Percentiles rank a stretch among this genome's conserved stretches.
phyloP scores from a whole-genome alignment of 805 yeast genomes.

The Scheffersomyces amazonensis region DNA sequence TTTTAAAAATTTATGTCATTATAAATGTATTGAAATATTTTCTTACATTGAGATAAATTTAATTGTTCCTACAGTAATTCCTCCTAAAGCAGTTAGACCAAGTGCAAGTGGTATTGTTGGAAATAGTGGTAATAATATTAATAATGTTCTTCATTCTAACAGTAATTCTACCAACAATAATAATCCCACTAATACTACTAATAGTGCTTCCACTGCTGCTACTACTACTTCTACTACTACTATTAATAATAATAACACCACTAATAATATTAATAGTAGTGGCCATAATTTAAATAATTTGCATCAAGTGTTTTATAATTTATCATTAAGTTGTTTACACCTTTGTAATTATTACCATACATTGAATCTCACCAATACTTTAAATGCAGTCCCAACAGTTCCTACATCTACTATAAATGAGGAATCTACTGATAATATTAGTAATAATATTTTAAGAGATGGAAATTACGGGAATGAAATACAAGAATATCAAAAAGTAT shows the following conservation, averaged over 20 bases:
- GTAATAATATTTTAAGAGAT: background rate
- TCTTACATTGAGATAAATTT: slow-evolving; percentile 16
- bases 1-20: slow-evolving; percentile 22
- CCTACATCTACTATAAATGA: background rate
- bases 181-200: background rate
- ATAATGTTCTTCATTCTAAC: no score
- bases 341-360: slow-evolving; percentile 29
- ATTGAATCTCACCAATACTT: slow-evolving; percentile 23
- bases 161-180: no score
- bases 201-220: background rate
- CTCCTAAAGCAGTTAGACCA: slow-evolving; percentile 1
- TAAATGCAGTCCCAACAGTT: slow-evolving; percentile 8
- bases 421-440: background rate
- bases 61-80: slow-evolving; percentile 11
- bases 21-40: slow-evolving; percentile 26
- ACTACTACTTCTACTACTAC: background rate
- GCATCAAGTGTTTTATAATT: slow-evolving; percentile 28
- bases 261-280: slow-evolving; percentile 1
- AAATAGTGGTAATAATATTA: background rate
- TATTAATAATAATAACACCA: slow-evolving; percentile 1
- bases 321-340: slow-evolving; percentile 24
- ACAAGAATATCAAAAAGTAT: slow-evolving; percentile 29
- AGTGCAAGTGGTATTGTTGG: no score
- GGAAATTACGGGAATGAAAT: slow-evolving; percentile 12
- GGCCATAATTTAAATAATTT: slow-evolving; percentile 14